Conservation (phyloP, 257 asterid species). For the Marsdenia floribunda region DNA sequence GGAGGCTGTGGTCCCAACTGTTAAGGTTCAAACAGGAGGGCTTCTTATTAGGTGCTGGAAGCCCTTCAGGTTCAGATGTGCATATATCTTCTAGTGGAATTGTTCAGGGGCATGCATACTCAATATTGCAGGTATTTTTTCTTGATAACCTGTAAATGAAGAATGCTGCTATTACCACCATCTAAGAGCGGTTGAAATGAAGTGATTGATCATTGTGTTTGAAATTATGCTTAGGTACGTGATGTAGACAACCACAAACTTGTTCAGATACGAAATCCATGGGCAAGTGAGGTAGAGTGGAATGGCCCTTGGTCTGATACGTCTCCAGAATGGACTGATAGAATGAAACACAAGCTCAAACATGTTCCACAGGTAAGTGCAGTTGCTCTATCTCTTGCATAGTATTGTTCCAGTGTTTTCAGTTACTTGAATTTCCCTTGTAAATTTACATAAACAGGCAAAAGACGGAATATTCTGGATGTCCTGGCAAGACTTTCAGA, state of each 20-base stretch:
- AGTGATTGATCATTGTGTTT: constrained; percentile 1
- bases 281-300: constrained; percentile 99
- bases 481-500: constrained; percentile 99
- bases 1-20: constrained; percentile 94
- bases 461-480: constrained; percentile 98
- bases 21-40: constrained; percentile 93
- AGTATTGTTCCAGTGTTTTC: neutral
- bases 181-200: constrained; percentile 7
- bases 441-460: constrained; percentile 43
- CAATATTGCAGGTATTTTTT: constrained; percentile 78
- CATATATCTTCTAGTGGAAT: constrained; percentile 95
- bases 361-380: constrained; percentile 70
- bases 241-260: constrained; percentile 90
- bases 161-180: constrained; percentile 3
- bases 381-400: neutral
- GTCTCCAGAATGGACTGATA: constrained; percentile 96
- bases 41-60: constrained; percentile 96
- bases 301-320: constrained; percentile 99
- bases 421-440: neutral
- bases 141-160: neutral
- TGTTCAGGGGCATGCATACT: constrained; percentile 99
- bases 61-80: constrained; percentile 99
- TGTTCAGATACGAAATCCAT: constrained; percentile 96
- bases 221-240: constrained; percentile 49
- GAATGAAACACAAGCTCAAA: constrained; percentile 97